Conservation (phyloP, 1,284 basidiomycete species). For the Ceratobasidium sp. region DNA sequence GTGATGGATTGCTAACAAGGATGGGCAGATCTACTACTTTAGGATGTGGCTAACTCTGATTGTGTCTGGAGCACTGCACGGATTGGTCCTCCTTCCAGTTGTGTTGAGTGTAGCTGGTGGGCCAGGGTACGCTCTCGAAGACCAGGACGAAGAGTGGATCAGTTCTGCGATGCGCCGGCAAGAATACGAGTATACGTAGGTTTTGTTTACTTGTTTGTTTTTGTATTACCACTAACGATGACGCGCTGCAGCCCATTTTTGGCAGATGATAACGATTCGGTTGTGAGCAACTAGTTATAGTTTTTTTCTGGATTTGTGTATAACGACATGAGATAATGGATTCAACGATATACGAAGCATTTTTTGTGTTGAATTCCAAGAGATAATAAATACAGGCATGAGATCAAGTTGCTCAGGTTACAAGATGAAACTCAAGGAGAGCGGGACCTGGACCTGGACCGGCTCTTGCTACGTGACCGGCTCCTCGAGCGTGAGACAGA, state of each 20-base stretch:
- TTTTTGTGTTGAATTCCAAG: neutral
- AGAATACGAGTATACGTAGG: slow-evolving; percentile 82
- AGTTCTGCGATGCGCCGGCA: slow-evolving; percentile 76
- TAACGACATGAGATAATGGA: slow-evolving; percentile 4
- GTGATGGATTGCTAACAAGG: slow-evolving; percentile 26
- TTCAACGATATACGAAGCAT: slow-evolving; percentile 12
- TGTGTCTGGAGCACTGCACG: slow-evolving; percentile 88
- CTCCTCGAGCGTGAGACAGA: slow-evolving; percentile 45
- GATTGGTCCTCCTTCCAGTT: slow-evolving; percentile 87
- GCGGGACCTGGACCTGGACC: slow-evolving; percentile 50
- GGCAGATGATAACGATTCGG: slow-evolving; percentile 60
- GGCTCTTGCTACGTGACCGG: slow-evolving; percentile 51
- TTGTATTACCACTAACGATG: neutral
- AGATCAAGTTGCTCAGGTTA: neutral
- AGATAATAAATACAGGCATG: neutral
- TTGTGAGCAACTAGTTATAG: slow-evolving; percentile 16
- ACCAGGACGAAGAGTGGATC: slow-evolving; percentile 96
- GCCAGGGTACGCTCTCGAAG: slow-evolving; percentile 84
- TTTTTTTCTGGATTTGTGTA: neutral
- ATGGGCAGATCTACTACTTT: slow-evolving; percentile 87
- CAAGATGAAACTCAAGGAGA: slow-evolving; percentile 25
- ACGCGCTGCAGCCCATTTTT: slow-evolving; percentile 60
- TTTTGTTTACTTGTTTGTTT: slow-evolving; percentile 33
- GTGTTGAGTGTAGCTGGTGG: slow-evolving; percentile 86
- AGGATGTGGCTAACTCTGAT: slow-evolving; percentile 96